Conservation (phyloP, 495 filamentous ascomycete genomes). For the Thermothielavioides terrestris region DNA sequence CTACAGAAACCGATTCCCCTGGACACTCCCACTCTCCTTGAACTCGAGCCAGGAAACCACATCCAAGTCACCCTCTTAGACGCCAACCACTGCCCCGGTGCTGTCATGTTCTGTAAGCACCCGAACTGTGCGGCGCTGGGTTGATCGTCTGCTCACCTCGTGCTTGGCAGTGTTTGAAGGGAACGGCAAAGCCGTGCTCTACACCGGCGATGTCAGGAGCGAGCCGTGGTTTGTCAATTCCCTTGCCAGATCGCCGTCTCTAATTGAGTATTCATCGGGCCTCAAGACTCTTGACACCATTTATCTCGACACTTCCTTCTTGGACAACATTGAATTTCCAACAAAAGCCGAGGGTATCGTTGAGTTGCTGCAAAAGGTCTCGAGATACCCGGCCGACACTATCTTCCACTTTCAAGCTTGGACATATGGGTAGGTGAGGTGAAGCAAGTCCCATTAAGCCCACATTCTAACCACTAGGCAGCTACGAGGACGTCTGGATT, state of each 20-base stretch:
- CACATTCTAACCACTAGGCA: not conserved
- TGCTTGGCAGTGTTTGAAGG: conserved; percentile 60
- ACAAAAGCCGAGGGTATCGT: conserved; percentile 62
- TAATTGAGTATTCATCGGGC: conserved; percentile 67
- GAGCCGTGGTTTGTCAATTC: conserved; percentile 47
- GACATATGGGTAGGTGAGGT: conserved; percentile 68
- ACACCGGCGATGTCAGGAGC: conserved; percentile 88
- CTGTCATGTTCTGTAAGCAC: conserved; percentile 73
- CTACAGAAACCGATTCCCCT: conserved; percentile 69
- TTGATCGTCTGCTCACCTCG: not conserved
- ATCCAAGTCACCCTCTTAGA: conserved; percentile 80
- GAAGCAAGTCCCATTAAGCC: not conserved
- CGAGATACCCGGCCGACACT: conserved; percentile 62
- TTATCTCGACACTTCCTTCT: conserved; percentile 83
- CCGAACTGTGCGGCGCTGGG: not conserved
- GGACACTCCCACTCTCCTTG: conserved; percentile 70
- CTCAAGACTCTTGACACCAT: conserved; percentile 62
- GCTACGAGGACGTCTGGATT: conserved; percentile 83
- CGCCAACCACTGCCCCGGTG: conserved; percentile 86
- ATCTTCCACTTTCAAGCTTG: conserved; percentile 80
- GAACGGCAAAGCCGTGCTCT: conserved; percentile 65
- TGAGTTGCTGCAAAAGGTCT: conserved; percentile 64
- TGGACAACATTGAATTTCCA: conserved; percentile 37
- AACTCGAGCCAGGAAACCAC: conserved; percentile 55
- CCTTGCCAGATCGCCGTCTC: conserved; percentile 57